A percentile compares a stretch with the other conserved stretches of the same genome.
phyloP scores from a whole-genome alignment of 257 asterid species.

The Coffea canephora region DNA sequence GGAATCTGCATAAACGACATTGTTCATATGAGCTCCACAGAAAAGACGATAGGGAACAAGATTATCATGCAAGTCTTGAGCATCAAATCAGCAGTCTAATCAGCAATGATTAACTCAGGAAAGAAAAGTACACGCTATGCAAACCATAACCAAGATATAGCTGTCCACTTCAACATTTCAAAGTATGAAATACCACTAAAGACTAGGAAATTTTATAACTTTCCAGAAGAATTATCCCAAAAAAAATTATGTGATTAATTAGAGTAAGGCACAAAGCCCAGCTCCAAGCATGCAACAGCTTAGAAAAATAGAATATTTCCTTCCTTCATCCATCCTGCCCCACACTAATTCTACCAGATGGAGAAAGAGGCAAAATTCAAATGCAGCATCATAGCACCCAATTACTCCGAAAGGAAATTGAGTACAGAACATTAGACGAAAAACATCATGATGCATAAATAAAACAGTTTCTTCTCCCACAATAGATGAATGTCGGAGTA shows the following conservation, averaged over 20 bases:
- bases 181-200: neutral
- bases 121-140: neutral
- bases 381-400: neutral
- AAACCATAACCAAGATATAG: neutral
- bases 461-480: neutral
- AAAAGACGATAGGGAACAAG: conserved; percentile 7
- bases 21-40: conserved; percentile 11
- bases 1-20: conserved; percentile 66
- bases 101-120: neutral
- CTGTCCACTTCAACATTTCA: neutral
- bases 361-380: neutral
- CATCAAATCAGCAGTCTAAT: neutral
- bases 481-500: neutral
- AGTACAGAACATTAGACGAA: neutral
- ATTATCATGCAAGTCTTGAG: neutral
- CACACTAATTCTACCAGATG: neutral
- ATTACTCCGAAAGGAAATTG: neutral
- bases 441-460: neutral
- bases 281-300: neutral
- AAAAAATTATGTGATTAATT: neutral
- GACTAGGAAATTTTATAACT: neutral
- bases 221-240: neutral
- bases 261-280: neutral
- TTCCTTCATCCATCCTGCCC: neutral
- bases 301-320: neutral